These are phyloP conservation scores for Desmodesmus armatus DNA, from an alignment of 139 green algal genomes.

Conservation along the genomic window DNA sequence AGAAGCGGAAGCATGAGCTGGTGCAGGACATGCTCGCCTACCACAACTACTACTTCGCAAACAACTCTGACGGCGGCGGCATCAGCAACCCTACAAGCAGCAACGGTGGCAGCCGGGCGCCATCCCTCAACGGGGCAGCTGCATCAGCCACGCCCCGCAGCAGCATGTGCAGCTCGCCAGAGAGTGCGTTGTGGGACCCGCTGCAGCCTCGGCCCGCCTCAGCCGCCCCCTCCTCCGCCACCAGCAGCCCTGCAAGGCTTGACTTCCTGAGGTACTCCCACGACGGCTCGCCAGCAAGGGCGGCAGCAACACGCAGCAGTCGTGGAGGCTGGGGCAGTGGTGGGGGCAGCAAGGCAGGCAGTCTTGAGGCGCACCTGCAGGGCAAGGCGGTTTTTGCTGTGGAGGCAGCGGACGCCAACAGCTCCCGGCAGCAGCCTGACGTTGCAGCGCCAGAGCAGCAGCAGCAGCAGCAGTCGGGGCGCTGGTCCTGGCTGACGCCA, in stretches of 20 bases:
- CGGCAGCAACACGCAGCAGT: too few relatives aligned
- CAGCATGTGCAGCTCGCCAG: not conserved
- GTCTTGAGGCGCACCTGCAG: too few relatives aligned
- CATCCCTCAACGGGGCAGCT: not conserved
- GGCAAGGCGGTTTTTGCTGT: too few relatives aligned
- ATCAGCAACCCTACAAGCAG: not conserved
- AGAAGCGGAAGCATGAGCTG: slow-evolving; percentile 21
- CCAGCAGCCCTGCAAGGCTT: not conserved
- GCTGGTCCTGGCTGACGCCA: too few relatives aligned
- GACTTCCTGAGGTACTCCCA: too few relatives aligned
- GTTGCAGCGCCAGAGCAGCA: not conserved
- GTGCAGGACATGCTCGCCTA: slow-evolving; percentile 24
- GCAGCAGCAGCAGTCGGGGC: too few relatives aligned
- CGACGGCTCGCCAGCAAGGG: too few relatives aligned
- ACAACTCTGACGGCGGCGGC: not conserved
- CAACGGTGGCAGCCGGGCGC: not conserved
- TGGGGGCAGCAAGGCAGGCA: too few relatives aligned
- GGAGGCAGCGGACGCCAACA: too few relatives aligned
- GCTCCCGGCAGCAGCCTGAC: too few relatives aligned
- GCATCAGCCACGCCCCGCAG: not conserved
- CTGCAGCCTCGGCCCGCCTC: not conserved
- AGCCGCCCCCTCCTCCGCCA: not conserved
- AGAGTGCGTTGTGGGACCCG: not conserved
- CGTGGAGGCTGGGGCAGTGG: too few relatives aligned
- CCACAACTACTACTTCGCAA: not conserved